Conservation (phyloP, 768 basidiomycete genomes). For the Fomitopsis pulvina region DNA sequence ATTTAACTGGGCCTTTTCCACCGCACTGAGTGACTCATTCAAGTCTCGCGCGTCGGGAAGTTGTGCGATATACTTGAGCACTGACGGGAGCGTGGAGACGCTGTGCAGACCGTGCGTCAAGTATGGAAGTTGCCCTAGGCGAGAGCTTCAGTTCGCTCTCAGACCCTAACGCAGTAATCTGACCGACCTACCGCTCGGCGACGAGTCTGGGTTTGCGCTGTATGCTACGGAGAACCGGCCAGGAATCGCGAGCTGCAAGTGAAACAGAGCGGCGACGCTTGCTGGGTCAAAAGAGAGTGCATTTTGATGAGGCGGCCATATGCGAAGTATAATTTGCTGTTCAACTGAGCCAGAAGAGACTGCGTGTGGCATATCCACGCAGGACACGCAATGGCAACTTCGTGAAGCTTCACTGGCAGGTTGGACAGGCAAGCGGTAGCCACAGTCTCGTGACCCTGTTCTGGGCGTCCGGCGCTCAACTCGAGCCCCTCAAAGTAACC, state of each 20-base stretch:
- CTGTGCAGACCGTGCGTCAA: constrained; percentile 49
- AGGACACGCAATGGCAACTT: too few species aligned
- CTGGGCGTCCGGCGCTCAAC: too few species aligned
- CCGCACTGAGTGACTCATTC: constrained; percentile 38
- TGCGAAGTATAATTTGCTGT: constrained; percentile 34
- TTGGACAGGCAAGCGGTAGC: too few species aligned
- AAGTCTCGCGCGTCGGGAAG: constrained; percentile 37
- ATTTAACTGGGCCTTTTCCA: constrained; percentile 44
- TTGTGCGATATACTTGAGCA: constrained; percentile 58
- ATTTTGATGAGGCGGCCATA: constrained; percentile 67
- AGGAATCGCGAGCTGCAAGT: constrained; percentile 62
- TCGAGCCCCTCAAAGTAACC: too few species aligned
- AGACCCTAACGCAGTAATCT: not conserved
- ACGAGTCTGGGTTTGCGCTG: constrained; percentile 62
- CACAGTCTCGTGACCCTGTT: too few species aligned
- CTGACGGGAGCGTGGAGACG: constrained; percentile 49
- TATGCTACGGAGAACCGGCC: constrained; percentile 58
- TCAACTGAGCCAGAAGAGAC: not conserved
- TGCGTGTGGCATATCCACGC: too few species aligned
- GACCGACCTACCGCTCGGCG: constrained; percentile 59
- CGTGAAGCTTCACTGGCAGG: too few species aligned
- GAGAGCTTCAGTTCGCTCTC: not conserved
- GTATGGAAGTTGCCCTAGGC: constrained; percentile 65
- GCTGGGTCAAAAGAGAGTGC: constrained; percentile 61
- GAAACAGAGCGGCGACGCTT: constrained; percentile 59